Conservation (phyloP, 1,284 basidiomycete species). For the Ganoderma resinaceum region DNA sequence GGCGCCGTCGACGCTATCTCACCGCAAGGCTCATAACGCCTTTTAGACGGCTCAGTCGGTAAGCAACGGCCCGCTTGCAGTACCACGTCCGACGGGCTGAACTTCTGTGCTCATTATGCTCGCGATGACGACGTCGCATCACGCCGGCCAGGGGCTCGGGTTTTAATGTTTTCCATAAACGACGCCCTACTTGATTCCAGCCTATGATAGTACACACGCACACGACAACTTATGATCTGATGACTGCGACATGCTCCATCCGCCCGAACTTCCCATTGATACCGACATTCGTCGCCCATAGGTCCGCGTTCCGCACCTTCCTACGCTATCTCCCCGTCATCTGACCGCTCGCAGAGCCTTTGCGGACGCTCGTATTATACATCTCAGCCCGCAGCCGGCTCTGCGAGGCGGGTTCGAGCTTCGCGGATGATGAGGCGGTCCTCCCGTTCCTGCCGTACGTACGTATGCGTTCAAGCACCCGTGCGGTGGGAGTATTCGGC, state of each 20-base stretch:
- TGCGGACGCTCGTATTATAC: slow-evolving; percentile 17
- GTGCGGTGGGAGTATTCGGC: slow-evolving; percentile 21
- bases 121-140: slow-evolving; percentile 15
- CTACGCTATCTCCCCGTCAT: slow-evolving; percentile 42
- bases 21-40: slow-evolving; percentile 4
- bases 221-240: slow-evolving; percentile 43
- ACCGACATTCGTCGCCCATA: slow-evolving; percentile 30
- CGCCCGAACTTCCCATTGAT: slow-evolving; percentile 30
- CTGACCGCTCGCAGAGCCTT: slow-evolving; percentile 36
- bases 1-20: background rate
- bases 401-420: slow-evolving; percentile 26
- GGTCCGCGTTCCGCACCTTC: slow-evolving; percentile 35
- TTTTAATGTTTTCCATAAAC: slow-evolving; percentile 39
- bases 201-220: slow-evolving; percentile 39
- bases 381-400: slow-evolving; percentile 17
- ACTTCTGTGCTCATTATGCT: slow-evolving; percentile 7
- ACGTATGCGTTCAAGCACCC: background rate
- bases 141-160: slow-evolving; percentile 32
- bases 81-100: slow-evolving; percentile 3
- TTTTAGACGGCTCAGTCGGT: slow-evolving; percentile 10
- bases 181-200: slow-evolving; percentile 37
- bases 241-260: slow-evolving; percentile 34
- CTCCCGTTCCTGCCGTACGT: background rate
- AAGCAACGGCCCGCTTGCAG: slow-evolving; percentile 14
- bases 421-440: slow-evolving; percentile 28